Conservation (phyloP, 306 rosid genomes). For the Vigna radiata region DNA sequence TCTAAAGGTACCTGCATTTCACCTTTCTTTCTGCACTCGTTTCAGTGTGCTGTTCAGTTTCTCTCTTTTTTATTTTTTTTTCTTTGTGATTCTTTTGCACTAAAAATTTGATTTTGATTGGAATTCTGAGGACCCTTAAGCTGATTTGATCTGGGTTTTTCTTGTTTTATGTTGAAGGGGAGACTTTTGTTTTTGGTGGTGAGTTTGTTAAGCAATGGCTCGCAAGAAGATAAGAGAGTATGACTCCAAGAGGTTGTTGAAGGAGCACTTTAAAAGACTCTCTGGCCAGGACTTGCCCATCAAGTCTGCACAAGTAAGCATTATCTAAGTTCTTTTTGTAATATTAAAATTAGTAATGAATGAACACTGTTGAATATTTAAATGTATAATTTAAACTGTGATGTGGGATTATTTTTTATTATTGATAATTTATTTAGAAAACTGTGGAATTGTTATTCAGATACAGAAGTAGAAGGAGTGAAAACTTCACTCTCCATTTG, state of each 20-base stretch:
- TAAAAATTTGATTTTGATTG: conserved; percentile 31
- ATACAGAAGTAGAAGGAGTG: background rate
- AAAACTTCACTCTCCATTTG: background rate
- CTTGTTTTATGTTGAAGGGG: conserved; percentile 22
- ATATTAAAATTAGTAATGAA: background rate
- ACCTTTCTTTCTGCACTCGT: background rate
- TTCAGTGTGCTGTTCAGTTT: background rate
- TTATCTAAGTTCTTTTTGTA: background rate
- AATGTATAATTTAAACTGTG: background rate
- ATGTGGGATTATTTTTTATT: background rate
- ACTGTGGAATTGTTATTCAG: background rate
- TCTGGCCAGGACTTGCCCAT: conserved; percentile 74
- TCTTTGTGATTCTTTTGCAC: background rate
- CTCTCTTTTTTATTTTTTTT: background rate
- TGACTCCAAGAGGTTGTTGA: conserved; percentile 95
- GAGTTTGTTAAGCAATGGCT: conserved; percentile 65
- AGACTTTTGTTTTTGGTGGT: background rate
- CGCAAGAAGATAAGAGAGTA: conserved; percentile 99
- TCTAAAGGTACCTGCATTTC: conserved; percentile 22
- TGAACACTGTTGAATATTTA: background rate
- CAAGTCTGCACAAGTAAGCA: conserved; percentile 80
- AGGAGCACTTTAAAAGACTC: conserved; percentile 83
- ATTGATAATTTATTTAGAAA: background rate
- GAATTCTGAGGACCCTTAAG: conserved; percentile 35
- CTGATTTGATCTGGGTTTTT: conserved; percentile 43